These are phyloP conservation scores for Pinus albicaulis DNA, from an alignment of 75 land plant species.

Conservation along the genomic window DNA sequence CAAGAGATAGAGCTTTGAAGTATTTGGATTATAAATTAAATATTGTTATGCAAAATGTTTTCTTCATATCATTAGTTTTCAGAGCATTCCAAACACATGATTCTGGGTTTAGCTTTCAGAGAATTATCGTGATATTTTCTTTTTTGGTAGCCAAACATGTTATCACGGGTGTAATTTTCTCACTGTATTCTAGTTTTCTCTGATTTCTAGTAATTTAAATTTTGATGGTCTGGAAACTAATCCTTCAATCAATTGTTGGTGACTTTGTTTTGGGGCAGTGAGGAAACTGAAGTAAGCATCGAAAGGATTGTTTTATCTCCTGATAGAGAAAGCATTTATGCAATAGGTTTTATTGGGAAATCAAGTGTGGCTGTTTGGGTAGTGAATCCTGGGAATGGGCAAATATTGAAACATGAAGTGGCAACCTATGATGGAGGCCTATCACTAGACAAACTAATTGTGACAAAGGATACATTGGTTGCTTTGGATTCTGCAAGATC, in stretches of 20 bases:
- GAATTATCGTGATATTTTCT: neutral
- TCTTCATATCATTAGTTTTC: neutral
- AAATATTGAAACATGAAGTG: slow-evolving; percentile 38
- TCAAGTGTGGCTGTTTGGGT: slow-evolving; percentile 49
- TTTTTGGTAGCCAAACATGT: neutral
- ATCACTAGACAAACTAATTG: slow-evolving; percentile 36
- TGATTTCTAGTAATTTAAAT: neutral
- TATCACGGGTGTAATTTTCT: neutral
- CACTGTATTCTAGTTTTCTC: neutral
- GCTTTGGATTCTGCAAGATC: slow-evolving; percentile 53
- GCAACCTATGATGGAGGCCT: slow-evolving; percentile 38
- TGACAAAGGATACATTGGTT: slow-evolving; percentile 40
- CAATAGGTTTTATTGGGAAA: slow-evolving; percentile 57
- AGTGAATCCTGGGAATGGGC: slow-evolving; percentile 60
- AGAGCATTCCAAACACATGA: neutral
- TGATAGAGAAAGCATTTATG: slow-evolving; percentile 51
- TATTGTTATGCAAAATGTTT: neutral
- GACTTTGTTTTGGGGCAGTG: slow-evolving; percentile 20
- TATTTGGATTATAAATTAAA: neutral
- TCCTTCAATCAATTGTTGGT: neutral
- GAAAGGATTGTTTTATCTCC: slow-evolving; percentile 42
- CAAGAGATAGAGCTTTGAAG: neutral
- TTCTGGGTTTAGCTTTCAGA: neutral
- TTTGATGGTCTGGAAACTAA: neutral
- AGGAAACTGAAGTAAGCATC: slow-evolving; percentile 23